These are phyloP conservation scores for Pyrenula aspistea DNA, from an alignment of 495 filamentous ascomycete genomes.

Conservation along the genomic window DNA sequence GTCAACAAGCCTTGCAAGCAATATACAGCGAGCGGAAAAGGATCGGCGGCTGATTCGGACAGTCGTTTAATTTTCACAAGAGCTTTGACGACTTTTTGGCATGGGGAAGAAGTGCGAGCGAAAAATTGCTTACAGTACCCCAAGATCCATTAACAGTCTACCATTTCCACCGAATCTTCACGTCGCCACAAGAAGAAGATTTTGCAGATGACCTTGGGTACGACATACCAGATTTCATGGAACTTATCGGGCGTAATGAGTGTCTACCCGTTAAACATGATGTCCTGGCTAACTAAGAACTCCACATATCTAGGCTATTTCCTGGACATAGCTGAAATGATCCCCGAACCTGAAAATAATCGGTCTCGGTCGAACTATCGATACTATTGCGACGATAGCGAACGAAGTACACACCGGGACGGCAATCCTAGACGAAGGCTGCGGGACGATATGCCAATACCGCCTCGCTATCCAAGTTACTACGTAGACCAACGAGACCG, in stretches of 20 bases:
- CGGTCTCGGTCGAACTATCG: neutral
- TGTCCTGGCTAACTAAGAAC: neutral
- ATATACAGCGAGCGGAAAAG: neutral
- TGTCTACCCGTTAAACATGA: neutral
- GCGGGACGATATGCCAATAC: neutral
- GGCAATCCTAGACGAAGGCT: neutral
- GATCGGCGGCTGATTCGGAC: neutral
- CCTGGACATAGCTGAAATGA: neutral
- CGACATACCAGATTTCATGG: neutral
- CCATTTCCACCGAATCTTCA: neutral
- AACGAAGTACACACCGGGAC: neutral
- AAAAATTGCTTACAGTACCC: neutral
- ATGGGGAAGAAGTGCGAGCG: neutral
- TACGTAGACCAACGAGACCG: neutral
- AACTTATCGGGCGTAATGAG: neutral
- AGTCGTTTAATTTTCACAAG: neutral
- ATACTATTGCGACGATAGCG: neutral
- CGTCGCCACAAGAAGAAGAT: neutral
- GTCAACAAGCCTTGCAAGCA: neutral
- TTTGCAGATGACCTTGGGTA: neutral
- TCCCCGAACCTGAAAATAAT: neutral
- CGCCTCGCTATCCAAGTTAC: neutral
- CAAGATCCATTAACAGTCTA: neutral
- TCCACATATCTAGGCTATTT: neutral
- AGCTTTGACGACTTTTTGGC: neutral